Evolutionary conservation across 2,329 filamentous ascomycete species (phyloP), one percentile per base, ranked within the genome.

Genomic region (Diaporthe helianthi): DNA sequence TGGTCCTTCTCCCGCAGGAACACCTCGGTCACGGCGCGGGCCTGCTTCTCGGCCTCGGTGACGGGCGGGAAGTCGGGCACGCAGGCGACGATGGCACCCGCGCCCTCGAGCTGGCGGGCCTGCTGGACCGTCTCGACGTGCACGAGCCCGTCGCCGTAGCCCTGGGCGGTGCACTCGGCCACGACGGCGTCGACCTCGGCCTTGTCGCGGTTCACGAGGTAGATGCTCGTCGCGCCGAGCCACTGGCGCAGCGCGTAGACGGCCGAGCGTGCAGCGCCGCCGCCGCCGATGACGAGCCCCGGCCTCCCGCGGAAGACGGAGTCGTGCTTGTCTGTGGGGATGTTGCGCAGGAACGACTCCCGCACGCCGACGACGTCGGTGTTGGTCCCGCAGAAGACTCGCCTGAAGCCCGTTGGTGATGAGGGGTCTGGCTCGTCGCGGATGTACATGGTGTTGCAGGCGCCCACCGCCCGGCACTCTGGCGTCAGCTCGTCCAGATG

Each of bases 281-380:
- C 93, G 4, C 92, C 92, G 36, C 93, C 93, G 55, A 95, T 85
- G 22, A 95, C 89, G 70, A 95, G 84, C 1, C 87, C 93, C 0
- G 92, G 91, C 38, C 86, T 84, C 71, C 84, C 83, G 73, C 87
- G 84, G 76, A 88, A 88, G 53, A 81, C 77, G 17, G 77, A 72
- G 10, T 83, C 81, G 17, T 85, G 79, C 64, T 82, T 75, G 7
- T 79, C 55, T 13, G 83, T 75, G 41, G 78, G 76, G 10, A 85
- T 77, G 74, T 89, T 90, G 73, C 86, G 84, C 60, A 84, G 79
- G 74, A 95, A 92, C 4, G 90, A 87, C 76, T 94, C 91, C 26
- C 91, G 86, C 71, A 95, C 90, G 36, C 93, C 93, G 68, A 93
- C 85, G 70, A 91, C 92, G 79, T 96, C 93, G 4, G 93, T 95